Evolutionary conservation across 306 rosid genomes (phyloP), one percentile per base, ranked within the genome.

Genomic region (Trifolium dubium): DNA sequence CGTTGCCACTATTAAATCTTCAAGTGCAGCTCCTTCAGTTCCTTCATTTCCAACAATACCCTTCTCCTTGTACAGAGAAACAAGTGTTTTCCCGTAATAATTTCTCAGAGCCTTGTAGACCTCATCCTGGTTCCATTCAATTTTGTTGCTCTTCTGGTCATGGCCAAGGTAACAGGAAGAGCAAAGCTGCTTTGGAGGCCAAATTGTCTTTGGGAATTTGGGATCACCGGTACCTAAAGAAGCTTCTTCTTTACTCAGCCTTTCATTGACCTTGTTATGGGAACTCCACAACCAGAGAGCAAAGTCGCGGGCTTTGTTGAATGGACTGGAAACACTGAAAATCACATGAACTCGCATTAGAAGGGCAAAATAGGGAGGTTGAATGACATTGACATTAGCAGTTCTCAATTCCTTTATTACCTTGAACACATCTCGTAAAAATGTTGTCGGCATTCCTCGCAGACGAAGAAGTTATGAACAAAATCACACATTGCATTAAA

Each of bases 361-460:
- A 79, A 51, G 47, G 53, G 55, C 7, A 13, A 19, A 28, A 81
- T 46, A 71, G 10, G 61, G 70, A 53, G 41, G 44, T 55, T 34
- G 67, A 77, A 73, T 35, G 68, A 58, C 64, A 73, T 56, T 17
- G 67, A 70, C 58, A 63, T 28, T 53, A 11, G 40, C 10, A 15
- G 17, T 30, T 58, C 46, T 56, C 43, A 32, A 64, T 31, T 46
- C 62, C 49, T 74, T 56, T 11, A 10, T 55, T 85, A 90, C 97
- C 93, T 90, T 62, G 90, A 85, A 81, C 99, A 94, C 96, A 88
- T 92, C 46, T 83, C 60, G 73, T 86, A 89, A 84, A 94, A 94
- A 72, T 94, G 99, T 50, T 85, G 90, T 69, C 97, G 89, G 69
- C 99, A 94, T 85, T 94, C 99, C 88, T 94, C 96, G n/a, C 99